Base-by-base conservation (phyloP, 345 rosid genomes). In the Gossypioides kirkii region DNA sequence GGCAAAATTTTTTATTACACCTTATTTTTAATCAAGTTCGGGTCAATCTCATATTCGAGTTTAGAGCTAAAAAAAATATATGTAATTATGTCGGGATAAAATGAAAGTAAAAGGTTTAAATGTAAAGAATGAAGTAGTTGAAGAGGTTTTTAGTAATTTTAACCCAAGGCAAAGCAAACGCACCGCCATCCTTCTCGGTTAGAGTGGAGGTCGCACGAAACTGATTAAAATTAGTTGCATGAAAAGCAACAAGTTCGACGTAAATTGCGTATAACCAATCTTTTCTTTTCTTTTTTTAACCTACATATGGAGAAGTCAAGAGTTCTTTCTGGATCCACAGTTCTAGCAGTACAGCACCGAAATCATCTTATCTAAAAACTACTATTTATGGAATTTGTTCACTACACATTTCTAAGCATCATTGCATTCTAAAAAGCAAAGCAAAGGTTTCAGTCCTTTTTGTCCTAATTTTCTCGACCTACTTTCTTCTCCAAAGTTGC, bases 191-290 rank as follows among this genome's bases (percentile, higher is more conserved):
- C 36, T 22, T 7, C 2, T 13, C 16, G 50, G 64, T 8, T 32
- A 17, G 22, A 61, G 23, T 17, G 11, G 16, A 13, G 4, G 20
- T 60, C 41, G 47, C 14, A 9, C 38, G 67, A 42, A 18, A 7
- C 36, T 1, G 50, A n/a, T 18, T 41, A 41, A 3, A 64, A 32
- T 63, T 18, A 42, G 50, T 64, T 42, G 32, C 50, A 64, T 64
- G 69, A 43, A 62, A 61, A 62, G n/a, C 7, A 4, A 49, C 11
- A 56, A 58, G 26, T 49, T 75, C 9, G 38, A 60, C 53, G 66
- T 73, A n/a, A 61, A 32, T n/a, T 38, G 53, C 76, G 67, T 26
- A 23, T 22, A 23, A 46, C 71, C 49, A 42, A 42, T 41, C 25
- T 50, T 42, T 38, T 41, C 25, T 63, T 55, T 38, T 16, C 18